phyloP scores from a whole-genome alignment of 2,329 filamentous ascomycete genomes.

The Cadophora malorum region DNA sequence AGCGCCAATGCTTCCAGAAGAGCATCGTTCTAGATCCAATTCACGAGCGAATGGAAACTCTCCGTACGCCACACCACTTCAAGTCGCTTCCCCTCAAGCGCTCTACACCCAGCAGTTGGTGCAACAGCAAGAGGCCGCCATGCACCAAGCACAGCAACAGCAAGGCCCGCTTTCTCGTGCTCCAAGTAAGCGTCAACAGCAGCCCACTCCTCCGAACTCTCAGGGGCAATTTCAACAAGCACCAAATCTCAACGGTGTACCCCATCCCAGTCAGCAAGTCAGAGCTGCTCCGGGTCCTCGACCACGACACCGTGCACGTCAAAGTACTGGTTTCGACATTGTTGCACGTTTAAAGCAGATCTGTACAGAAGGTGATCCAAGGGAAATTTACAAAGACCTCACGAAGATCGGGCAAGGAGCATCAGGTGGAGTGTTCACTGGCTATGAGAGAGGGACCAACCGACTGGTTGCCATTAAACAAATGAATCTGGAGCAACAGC shows the following conservation, averaged over 20 bases:
- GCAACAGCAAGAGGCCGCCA: slow-evolving; percentile 86
- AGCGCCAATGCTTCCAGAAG: slow-evolving; percentile 66
- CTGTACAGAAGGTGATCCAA: slow-evolving; percentile 88
- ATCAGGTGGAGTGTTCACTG: slow-evolving; percentile 93
- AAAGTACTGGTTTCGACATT: slow-evolving; percentile 83
- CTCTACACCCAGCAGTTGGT: slow-evolving; percentile 67
- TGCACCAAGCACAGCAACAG: slow-evolving; percentile 74
- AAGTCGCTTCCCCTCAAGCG: slow-evolving; percentile 44
- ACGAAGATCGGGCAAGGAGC: slow-evolving; percentile 98
- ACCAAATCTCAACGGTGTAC: slow-evolving; percentile 48
- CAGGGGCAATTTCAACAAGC: slow-evolving; percentile 55
- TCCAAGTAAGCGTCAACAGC: slow-evolving; percentile 72
- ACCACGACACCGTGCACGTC: slow-evolving; percentile 77
- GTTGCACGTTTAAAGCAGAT: slow-evolving; percentile 84
- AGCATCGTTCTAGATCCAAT: slow-evolving; percentile 72
- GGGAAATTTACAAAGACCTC: slow-evolving; percentile 83
- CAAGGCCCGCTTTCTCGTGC: slow-evolving; percentile 74
- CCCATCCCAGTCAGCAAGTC: slow-evolving; percentile 45
- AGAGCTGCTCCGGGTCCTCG: slow-evolving; percentile 62
- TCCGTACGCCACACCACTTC: slow-evolving; percentile 37
- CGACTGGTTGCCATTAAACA: slow-evolving; percentile 97
- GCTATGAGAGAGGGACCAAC: slow-evolving; percentile 83
- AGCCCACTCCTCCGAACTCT: slow-evolving; percentile 58
- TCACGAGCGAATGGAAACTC: slow-evolving; percentile 64
- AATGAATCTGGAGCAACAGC: slow-evolving; percentile 98